Base-by-base conservation (phyloP, 73 alveolate species). In the Stentor roeselii region DNA sequence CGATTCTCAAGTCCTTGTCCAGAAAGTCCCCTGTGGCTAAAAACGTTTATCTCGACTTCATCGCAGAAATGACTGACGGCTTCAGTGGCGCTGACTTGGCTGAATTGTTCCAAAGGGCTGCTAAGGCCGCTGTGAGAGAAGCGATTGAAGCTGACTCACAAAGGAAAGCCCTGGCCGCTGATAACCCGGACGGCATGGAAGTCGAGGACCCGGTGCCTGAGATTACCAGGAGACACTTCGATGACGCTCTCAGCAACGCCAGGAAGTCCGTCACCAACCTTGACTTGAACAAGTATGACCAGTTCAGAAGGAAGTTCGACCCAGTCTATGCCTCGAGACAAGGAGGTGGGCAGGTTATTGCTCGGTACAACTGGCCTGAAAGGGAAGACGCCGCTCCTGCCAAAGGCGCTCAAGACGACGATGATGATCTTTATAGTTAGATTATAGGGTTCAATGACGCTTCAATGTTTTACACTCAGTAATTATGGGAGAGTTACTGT, bases 41-140 rank as follows among this genome's bases (percentile, higher is more conserved):
- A 21, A 92, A 95, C 84, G 92, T 96, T 14, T 92, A 94, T 37
- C 90, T 98, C 89, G 85, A 76, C 4, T 82, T 78, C 35, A 83
- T 98, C 34, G 97, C 98, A 36, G 89, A 92, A 39, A 86, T 82
- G 32, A 91, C 97, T 75, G 98, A 96, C 42, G 99, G 99, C 34
- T 98, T 90, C 92, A 92, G 99, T 31, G 99, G 99, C 2, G 99
- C 99, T 6, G 99, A 98, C 93, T 77, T 98, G 89, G 83, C 86
- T 92, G 97, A 92, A 76, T 76, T 92, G 32, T 92, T 95, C 85
- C 92, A 92, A 75, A 86, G 94, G 80, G 93, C 94, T 3, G 87
- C 94, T 40, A 92, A 92, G 82, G 85, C 94, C 40, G 97, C 97
- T 3, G 95, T 95, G 75, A 93, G 97, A 92, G 99, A 95, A 82